Evolutionary conservation across 176 grass and related monocot genomes (phyloP), one percentile per base, ranked within the genome.

Genomic region (Chloris gayana): DNA sequence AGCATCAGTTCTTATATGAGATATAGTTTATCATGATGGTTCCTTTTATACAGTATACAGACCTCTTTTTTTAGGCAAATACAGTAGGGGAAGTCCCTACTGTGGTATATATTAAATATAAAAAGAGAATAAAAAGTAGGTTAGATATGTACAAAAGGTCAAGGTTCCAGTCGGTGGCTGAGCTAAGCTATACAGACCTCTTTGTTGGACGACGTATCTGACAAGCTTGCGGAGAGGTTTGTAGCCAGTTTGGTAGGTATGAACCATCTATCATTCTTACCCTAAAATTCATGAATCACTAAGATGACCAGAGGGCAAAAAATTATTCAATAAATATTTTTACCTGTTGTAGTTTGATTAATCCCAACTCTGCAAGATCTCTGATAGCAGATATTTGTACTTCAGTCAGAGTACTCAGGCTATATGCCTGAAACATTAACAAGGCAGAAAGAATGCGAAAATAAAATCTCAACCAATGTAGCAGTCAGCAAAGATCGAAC

Each of bases 231-330:
- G 63, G 92, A 94, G 67, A 98, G 95, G 59, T 94, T 93, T 70
- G 90, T 98, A 72, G 95, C 95, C 85, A 98, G 69, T 82, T 93
- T 94, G 72, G 95, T 94, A 75, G 95, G 95, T 89, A 98, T 91
- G 74, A 98, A 98, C 92, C 92, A 98, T 76, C 89, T 80, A 73
- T 94, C 92, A 60, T 91, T 92, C 77, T 88, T 84, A 26, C 89
- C 95, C 95, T 94, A 75, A 39, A 66, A 82, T 69, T 37, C 22
- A 85, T 75, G 60, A 59, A 39, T 76, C 69, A 74, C 59, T 38
- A 33, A 51, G 6, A 57, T 72, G 64, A 33, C 12, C 25, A 53
- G 35, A 31, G 63, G 35, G 10, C 7, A 57, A 12, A 70, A 45
- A 50, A 25, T 47, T 42, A 63, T 53, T 58, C 13, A 33, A 64